These are phyloP conservation scores for Aspergillus sp. DNA, from an alignment of 2,329 filamentous ascomycete species.

Conservation along the genomic window DNA sequence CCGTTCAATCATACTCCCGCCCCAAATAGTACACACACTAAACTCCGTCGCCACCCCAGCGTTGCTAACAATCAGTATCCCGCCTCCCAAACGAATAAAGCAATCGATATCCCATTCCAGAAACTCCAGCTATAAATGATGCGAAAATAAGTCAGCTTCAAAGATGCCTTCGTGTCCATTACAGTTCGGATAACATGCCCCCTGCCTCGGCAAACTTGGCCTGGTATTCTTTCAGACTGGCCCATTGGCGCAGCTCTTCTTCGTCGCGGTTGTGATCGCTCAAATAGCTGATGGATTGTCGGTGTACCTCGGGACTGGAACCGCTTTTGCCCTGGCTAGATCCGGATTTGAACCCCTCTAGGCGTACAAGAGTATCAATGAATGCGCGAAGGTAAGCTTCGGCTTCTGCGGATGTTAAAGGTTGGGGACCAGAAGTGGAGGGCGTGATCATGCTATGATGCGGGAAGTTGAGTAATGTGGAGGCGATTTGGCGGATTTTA, in stretches of 20 bases:
- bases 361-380: slow-evolving; percentile 70
- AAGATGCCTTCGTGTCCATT: slow-evolving; percentile 1
- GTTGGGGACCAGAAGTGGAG: slow-evolving; percentile 28
- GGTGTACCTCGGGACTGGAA: slow-evolving; percentile 32
- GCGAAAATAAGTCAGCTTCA: neutral
- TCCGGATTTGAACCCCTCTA: slow-evolving; percentile 61
- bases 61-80: neutral
- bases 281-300: slow-evolving; percentile 39
- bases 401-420: slow-evolving; percentile 51
- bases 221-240: slow-evolving; percentile 76
- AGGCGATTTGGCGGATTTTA: slow-evolving; percentile 83
- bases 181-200: slow-evolving; percentile 45
- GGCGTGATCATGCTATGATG: slow-evolving; percentile 31
- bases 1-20: neutral
- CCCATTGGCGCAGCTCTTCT: slow-evolving; percentile 74
- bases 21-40: neutral
- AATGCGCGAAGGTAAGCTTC: slow-evolving; percentile 73
- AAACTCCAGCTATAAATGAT: neutral
- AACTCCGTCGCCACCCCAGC: neutral
- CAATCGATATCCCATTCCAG: neutral
- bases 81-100: neutral
- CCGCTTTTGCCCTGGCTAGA: slow-evolving; percentile 23
- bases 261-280: slow-evolving; percentile 65
- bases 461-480: slow-evolving; percentile 70
- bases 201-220: slow-evolving; percentile 68